A percentile compares a stretch with the other conserved stretches of the same genome.
These are phyloP conservation scores for Kentomonas sorsogonicus DNA, from an alignment of 208 protist species.

Conservation along the genomic window DNA sequence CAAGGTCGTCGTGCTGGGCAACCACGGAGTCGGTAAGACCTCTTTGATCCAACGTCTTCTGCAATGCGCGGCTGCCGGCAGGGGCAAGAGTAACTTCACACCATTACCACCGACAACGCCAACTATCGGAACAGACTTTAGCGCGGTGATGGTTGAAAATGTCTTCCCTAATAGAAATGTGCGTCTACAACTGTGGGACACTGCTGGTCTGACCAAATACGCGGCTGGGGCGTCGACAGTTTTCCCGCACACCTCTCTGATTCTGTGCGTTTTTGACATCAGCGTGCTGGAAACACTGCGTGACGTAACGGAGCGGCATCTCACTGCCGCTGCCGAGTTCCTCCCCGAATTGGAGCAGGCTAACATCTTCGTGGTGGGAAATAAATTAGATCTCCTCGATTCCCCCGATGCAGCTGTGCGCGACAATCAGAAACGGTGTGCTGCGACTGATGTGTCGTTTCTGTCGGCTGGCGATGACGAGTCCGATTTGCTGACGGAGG, in stretches of 20 bases:
- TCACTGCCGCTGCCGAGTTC: slow-evolving; percentile 22
- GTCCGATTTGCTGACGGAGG: not conserved
- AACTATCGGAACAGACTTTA: slow-evolving; percentile 68
- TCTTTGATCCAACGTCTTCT: slow-evolving; percentile 50
- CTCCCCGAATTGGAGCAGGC: slow-evolving; percentile 32
- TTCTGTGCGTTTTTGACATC: slow-evolving; percentile 96
- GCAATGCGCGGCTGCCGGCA: too few relatives aligned
- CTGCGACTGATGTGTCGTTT: slow-evolving; percentile 17
- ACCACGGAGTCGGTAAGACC: slow-evolving; percentile 61
- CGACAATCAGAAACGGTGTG: slow-evolving; percentile 7
- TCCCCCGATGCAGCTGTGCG: too few relatives aligned
- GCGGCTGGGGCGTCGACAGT: slow-evolving; percentile 87
- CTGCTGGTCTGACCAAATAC: slow-evolving; percentile 92
- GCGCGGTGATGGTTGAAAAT: slow-evolving; percentile 23
- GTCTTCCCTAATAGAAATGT: slow-evolving; percentile 29
- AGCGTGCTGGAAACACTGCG: slow-evolving; percentile 88
- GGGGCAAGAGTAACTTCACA: too few relatives aligned
- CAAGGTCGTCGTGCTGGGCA: slow-evolving; percentile 45
- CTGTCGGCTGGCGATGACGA: slow-evolving; percentile 7
- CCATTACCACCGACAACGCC: slow-evolving; percentile 16
- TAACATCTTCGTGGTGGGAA: slow-evolving; percentile 41
- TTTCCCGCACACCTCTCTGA: slow-evolving; percentile 86
- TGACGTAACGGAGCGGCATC: slow-evolving; percentile 24
- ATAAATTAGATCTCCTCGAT: slow-evolving; percentile 45
- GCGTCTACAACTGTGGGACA: slow-evolving; percentile 76